These are phyloP conservation scores for Globisporangium canariense DNA, from an alignment of 352 stramenopile genomes.

Conservation along the genomic window DNA sequence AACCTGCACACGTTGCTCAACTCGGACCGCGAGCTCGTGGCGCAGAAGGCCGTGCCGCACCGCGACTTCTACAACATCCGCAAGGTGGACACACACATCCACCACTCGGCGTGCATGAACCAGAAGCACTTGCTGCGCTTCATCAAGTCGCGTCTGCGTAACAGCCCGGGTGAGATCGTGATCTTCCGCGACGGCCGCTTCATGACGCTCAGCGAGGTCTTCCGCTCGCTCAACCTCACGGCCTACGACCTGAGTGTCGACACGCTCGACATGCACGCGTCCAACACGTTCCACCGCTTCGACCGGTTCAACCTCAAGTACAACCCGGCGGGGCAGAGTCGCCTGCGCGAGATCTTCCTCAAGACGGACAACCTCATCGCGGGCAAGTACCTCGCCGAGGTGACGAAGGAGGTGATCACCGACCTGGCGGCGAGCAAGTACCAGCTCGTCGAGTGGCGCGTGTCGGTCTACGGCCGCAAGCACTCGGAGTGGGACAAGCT, in stretches of 20 bases:
- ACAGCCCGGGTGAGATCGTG: conserved; percentile 90
- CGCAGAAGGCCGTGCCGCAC: conserved; percentile 95
- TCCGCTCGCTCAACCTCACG: conserved; percentile 91
- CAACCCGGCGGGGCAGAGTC: conserved; percentile 93
- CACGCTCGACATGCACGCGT: conserved; percentile 98
- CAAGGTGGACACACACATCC: conserved; percentile 99
- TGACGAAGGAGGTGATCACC: conserved; percentile 93
- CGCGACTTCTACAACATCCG: conserved; percentile 99
- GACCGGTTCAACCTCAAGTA: conserved; percentile 99
- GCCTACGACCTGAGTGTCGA: conserved; percentile 98
- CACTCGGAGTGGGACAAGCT: conserved; percentile 96
- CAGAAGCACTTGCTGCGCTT: conserved; percentile 94
- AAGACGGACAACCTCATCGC: conserved; percentile 98
- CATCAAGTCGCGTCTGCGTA: conserved; percentile 82
- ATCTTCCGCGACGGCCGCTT: conserved; percentile 95
- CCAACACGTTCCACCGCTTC: conserved; percentile 99
- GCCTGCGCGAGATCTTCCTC: conserved; percentile 97
- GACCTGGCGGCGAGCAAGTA: conserved; percentile 92
- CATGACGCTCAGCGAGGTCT: conserved; percentile 95
- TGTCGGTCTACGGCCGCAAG: conserved; percentile 94
- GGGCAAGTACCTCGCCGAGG: conserved; percentile 94
- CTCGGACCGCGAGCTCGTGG: conserved; percentile 91
- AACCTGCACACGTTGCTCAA: conserved; percentile 97
- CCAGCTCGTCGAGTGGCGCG: conserved; percentile 92
- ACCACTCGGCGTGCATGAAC: conserved; percentile 96